These are phyloP conservation scores for Torulaspora maleeae DNA, from an alignment of 805 yeast genomes.

Conservation along the genomic window DNA sequence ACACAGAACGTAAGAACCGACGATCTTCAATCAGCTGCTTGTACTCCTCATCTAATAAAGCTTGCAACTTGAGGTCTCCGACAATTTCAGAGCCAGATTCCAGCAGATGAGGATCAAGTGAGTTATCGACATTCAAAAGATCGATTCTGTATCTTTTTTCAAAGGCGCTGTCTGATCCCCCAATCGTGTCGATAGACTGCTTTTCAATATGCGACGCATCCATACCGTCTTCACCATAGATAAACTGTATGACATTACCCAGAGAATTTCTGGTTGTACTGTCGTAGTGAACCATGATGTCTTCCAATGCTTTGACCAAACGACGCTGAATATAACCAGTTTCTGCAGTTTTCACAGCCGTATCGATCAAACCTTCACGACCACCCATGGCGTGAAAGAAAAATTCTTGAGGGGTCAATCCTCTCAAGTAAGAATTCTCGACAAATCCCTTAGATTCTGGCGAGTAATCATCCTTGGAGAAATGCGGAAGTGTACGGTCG, in stretches of 20 bases:
- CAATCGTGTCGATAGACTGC: conserved; percentile 91
- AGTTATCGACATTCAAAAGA: conserved; percentile 60
- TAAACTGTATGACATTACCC: conserved; percentile 93
- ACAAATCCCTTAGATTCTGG: conserved; percentile 98
- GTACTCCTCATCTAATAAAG: conserved; percentile 77
- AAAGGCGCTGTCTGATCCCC: conserved; percentile 82
- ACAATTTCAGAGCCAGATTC: conserved; percentile 88
- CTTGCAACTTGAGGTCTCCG: conserved; percentile 84
- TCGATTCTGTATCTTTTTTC: conserved; percentile 83
- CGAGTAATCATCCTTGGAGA: conserved; percentile 96
- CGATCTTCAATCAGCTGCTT: conserved; percentile 75
- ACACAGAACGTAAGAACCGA: conserved; percentile 71
- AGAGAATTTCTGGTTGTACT: conserved; percentile 97
- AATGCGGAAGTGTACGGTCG: conserved; percentile 95
- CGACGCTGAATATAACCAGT: conserved; percentile 99
- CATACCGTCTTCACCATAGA: conserved; percentile 98
- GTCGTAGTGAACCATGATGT: conserved; percentile 96
- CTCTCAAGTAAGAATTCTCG: conserved; percentile 94
- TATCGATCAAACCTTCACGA: conserved; percentile 98
- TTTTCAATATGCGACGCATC: conserved; percentile 98
- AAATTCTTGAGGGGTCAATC: conserved; percentile 97
- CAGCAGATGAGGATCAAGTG: conserved; percentile 65
- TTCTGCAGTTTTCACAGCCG: conserved; percentile 98
- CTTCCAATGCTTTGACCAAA: conserved; percentile 92
- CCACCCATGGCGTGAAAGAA: conserved; percentile 99